phyloP scores from a whole-genome alignment of 73 alveolate species.

The Halteria grandinella region DNA sequence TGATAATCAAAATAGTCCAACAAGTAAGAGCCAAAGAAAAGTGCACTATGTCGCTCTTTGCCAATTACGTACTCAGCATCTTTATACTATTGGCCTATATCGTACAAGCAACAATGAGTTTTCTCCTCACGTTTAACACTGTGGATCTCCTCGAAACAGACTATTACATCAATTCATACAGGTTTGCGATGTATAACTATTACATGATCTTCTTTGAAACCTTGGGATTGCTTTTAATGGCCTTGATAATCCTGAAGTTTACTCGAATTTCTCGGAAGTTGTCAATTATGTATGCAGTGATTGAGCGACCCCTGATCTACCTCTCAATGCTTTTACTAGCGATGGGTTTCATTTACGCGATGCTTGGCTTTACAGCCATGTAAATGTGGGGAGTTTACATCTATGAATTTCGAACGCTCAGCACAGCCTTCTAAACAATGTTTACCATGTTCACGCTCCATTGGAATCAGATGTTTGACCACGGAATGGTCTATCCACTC shows the following conservation, averaged over 20 bases:
- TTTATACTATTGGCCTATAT: background rate
- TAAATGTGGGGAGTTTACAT: conserved; percentile 25
- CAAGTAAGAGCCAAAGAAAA: background rate
- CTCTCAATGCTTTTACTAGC: background rate
- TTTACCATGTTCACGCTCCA: conserved; percentile 33
- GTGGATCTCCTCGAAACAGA: background rate
- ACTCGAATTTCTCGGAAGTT: conserved; percentile 31
- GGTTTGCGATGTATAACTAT: background rate
- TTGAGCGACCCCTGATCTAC: background rate
- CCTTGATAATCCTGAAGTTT: conserved; percentile 3
- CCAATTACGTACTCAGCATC: background rate
- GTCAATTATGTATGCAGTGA: background rate
- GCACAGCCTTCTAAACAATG: conserved; percentile 6
- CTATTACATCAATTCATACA: background rate
- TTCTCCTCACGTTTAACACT: background rate
- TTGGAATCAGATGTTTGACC: background rate
- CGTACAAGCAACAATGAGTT: conserved; percentile 20
- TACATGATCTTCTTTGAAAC: conserved; percentile 10
- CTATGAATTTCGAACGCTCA: background rate
- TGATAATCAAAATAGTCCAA: background rate
- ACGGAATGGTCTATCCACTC: background rate
- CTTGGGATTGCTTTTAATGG: conserved; percentile 10
- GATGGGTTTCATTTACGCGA: background rate
- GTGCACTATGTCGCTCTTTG: background rate
- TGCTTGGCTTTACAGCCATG: conserved; percentile 6